These are phyloP conservation scores for Phytophthora quininea DNA, from an alignment of 352 stramenopile species.

Conservation along the genomic window DNA sequence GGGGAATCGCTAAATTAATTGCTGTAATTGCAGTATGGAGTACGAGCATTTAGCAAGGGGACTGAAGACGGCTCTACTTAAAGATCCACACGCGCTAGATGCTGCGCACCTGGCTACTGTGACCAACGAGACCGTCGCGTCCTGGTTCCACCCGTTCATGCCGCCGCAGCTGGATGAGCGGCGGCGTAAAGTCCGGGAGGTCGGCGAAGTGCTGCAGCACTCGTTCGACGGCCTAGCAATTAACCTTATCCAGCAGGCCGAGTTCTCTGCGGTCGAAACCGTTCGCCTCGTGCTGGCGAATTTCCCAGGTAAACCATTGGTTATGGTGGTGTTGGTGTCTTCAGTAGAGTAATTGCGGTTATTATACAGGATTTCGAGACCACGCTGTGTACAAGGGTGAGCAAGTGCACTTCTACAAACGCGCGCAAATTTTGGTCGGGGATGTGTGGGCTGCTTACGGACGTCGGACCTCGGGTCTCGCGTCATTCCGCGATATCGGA, in stretches of 20 bases:
- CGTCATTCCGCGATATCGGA: conserved; percentile 81
- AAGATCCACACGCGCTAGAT: conserved; percentile 63
- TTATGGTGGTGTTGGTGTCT: no score
- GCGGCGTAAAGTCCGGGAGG: conserved; percentile 60
- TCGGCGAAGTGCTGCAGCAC: conserved; percentile 55
- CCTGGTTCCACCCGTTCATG: conserved; percentile 71
- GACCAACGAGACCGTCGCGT: conserved; percentile 46
- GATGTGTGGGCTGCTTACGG: conserved; percentile 90
- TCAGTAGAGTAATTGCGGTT: neutral
- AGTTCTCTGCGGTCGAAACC: conserved; percentile 63
- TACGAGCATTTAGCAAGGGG: conserved; percentile 86
- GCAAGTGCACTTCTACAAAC: conserved; percentile 91
- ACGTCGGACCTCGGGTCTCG: conserved; percentile 42
- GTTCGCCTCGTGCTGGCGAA: conserved; percentile 70
- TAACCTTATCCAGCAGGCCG: conserved; percentile 58
- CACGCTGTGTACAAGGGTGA: conserved; percentile 81
- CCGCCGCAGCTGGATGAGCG: conserved; percentile 70
- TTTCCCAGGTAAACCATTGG: conserved; percentile 49
- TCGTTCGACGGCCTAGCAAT: conserved; percentile 55
- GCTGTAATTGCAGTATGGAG: conserved; percentile 61
- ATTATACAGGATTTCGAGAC: conserved; percentile 72
- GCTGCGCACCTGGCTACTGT: conserved; percentile 52
- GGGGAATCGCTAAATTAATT: neutral
- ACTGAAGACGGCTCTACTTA: conserved; percentile 71
- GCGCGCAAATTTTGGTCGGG: conserved; percentile 87